Base-by-base conservation (phyloP, 805 yeast species). In the Hanseniaspora occidentalis region DNA sequence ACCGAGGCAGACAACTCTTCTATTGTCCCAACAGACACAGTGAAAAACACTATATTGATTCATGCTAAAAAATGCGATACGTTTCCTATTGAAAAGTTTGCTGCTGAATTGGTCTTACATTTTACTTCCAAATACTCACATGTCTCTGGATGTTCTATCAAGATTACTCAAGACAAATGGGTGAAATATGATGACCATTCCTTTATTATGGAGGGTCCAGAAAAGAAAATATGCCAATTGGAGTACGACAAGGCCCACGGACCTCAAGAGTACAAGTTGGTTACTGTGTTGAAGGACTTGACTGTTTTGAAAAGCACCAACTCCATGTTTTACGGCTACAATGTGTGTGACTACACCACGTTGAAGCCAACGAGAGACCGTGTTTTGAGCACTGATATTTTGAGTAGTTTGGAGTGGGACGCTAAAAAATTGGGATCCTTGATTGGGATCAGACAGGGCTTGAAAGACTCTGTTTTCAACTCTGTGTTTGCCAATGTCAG, bases 1-100 rank as follows among this genome's bases (percentile, higher is more conserved):
- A 88, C 95, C 38, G 54, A 79, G 43, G 96, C 95, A 29, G 94
- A 88, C 64, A 88, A 88, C 66, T 57, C 82, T 2, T 73, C 82
- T n/a, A 77, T 88, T 53, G 94, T 88, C 38, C 96, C 96, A 44
- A 88, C 96, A 7, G 95, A 86, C 61, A 84, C 95, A 1, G 86
- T 85, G 42, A 86, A 86, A 63, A 86, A 86, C 69, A 86, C 95
- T 39, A 75, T 84, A 47, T 69, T 82, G 56, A 70, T 88, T 25
- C 79, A 83, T 49, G 96, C 95, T 48, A 83, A 81, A 63, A 77
- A 72, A 54, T 70, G 75, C 38, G 84, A 85, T 47, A 89, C 82
- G 38, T 83, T 88, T 82, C 95, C 96, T 44, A 79, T 83, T 48
- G 96, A 88, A 69, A 70, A 80, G 43, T 88, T 84, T 61, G 96